Conservation (phyloP, 345 rosid species). For the rapeseed (Brassica napus) region DNA sequence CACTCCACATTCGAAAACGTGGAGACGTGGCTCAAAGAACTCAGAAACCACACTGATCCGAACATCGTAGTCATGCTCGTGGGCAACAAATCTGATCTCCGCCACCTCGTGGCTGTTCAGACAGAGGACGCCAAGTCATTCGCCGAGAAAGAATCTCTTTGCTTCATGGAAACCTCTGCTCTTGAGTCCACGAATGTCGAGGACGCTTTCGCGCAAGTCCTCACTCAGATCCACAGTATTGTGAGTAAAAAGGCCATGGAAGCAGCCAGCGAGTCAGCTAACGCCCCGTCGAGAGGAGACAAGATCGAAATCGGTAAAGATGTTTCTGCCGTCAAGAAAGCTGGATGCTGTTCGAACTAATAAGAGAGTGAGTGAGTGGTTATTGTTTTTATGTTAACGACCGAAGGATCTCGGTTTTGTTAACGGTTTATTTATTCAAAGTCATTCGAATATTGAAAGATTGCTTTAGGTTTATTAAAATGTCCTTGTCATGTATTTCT, state of each 20-base stretch:
- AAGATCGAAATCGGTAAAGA: constrained; percentile 45
- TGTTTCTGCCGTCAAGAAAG: constrained; percentile 47
- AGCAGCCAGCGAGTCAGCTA: constrained; percentile 33
- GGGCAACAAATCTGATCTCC: constrained; percentile 57
- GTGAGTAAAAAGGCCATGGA: constrained; percentile 59
- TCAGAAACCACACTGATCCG: constrained; percentile 57
- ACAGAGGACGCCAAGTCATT: constrained; percentile 51
- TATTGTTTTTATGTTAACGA: constrained; percentile 7
- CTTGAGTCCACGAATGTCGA: constrained; percentile 56
- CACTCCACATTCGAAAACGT: constrained; percentile 55
- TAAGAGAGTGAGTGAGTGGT: constrained; percentile 16
- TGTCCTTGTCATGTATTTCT: neutral
- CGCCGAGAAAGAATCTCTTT: constrained; percentile 52
- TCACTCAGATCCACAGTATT: constrained; percentile 50
- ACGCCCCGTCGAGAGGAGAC: constrained; percentile 40
- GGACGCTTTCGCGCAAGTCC: constrained; percentile 52
- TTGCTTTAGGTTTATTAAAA: neutral
- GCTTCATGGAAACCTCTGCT: constrained; percentile 62
- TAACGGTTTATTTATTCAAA: constrained; percentile 11
- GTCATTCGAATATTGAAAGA: constrained; percentile 13
- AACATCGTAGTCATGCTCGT: constrained; percentile 61
- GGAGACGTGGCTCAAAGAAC: constrained; percentile 56
- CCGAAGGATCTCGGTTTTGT: constrained; percentile 33
- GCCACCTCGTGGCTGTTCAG: constrained; percentile 55
- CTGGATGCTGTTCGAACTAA: constrained; percentile 41